Conservation (phyloP, 2,329 filamentous ascomycete genomes). For the Cladosporium halotolerans region DNA sequence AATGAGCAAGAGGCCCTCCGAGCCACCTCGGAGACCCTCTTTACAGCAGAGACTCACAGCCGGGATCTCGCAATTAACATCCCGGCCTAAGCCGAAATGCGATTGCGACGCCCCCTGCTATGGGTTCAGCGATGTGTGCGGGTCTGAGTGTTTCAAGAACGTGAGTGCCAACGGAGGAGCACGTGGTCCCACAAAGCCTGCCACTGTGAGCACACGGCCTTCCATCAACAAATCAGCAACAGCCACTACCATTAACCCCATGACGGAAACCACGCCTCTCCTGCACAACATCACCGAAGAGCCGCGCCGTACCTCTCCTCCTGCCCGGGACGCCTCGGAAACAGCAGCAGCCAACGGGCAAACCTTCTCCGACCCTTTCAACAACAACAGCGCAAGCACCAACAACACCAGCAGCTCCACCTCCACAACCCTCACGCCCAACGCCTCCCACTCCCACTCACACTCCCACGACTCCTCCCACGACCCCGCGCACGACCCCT, state of each 20-base stretch:
- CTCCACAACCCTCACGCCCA: neutral
- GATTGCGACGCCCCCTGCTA: conserved; percentile 55
- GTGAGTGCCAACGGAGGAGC: conserved; percentile 34
- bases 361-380: neutral
- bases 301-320: neutral
- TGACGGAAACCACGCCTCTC: conserved; percentile 10
- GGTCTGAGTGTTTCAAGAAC: conserved; percentile 54
- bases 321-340: neutral
- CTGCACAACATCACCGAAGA: conserved; percentile 7
- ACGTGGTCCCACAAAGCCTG: neutral
- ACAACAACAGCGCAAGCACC: neutral
- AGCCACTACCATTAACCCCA: conserved; percentile 14
- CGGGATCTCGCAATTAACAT: conserved; percentile 45
- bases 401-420: neutral
- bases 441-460: neutral
- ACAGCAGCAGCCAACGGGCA: neutral
- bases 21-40: conserved; percentile 30
- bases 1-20: conserved; percentile 2
- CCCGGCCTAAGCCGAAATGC: conserved; percentile 43
- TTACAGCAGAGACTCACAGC: conserved; percentile 36
- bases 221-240: conserved; percentile 20
- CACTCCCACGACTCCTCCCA: conserved; percentile 16
- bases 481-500: conserved; percentile 12
- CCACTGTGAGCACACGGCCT: conserved; percentile 12
- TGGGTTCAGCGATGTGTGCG: conserved; percentile 56